Percentiles rank a stretch among this genome's conserved stretches.
phyloP scores from a whole-genome alignment of 106 monocot genomes.

The Alisma plantagoaquatica region DNA sequence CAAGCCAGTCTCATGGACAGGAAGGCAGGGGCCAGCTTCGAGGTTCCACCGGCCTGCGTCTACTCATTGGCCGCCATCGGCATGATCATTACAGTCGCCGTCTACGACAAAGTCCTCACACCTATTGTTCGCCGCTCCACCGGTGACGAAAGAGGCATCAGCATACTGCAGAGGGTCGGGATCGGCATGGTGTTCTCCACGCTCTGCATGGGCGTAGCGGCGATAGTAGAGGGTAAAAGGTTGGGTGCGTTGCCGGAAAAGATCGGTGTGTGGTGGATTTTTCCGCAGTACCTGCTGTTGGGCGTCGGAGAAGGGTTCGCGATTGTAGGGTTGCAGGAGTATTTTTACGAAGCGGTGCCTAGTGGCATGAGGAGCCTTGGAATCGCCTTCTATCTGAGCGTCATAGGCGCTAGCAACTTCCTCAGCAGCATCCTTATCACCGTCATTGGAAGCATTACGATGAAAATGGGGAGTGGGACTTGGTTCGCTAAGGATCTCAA shows the following conservation, averaged over 20 bases:
- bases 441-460: constrained; percentile 26
- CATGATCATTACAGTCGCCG: constrained; percentile 40
- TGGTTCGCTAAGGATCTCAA: constrained; percentile 71
- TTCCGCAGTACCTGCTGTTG: constrained; percentile 62
- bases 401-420: constrained; percentile 50
- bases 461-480: constrained; percentile 7
- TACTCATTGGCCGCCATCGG: constrained; percentile 45
- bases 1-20: constrained; percentile 56
- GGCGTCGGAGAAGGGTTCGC: constrained; percentile 64
- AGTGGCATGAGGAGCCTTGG: constrained; percentile 79
- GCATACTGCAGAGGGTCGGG: constrained; percentile 59
- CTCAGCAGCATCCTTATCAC: constrained; percentile 49
- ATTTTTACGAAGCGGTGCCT: constrained; percentile 77
- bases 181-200: constrained; percentile 42
- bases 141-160: constrained; percentile 47
- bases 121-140: constrained; percentile 38
- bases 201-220: constrained; percentile 31
- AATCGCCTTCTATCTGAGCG: constrained; percentile 62
- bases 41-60: constrained; percentile 56
- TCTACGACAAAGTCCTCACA: constrained; percentile 63
- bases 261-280: constrained; percentile 62
- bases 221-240: constrained; percentile 44
- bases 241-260: constrained; percentile 1
- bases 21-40: constrained; percentile 19
- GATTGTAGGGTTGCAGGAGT: constrained; percentile 67